phyloP scores from a whole-genome alignment of 176 grass and related monocot species.

The Bolboschoenus planiculmis region DNA sequence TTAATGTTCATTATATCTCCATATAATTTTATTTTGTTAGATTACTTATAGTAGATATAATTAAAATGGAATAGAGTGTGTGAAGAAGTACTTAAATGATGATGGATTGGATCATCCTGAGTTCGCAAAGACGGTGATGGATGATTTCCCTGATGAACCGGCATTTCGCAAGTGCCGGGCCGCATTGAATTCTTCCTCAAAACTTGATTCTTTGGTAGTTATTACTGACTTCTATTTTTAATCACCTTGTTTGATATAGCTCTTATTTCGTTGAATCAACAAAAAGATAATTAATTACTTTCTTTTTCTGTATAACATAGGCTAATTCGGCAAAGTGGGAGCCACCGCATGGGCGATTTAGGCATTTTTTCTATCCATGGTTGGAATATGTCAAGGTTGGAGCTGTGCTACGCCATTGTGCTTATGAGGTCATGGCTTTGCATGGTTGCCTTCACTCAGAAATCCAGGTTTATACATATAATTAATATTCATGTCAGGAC shows the following conservation, averaged over 20 bases:
- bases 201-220: slow-evolving; percentile 62
- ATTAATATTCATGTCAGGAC: neutral
- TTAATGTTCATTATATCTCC: neutral
- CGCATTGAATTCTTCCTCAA: slow-evolving; percentile 60
- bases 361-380: slow-evolving; percentile 67
- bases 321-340: slow-evolving; percentile 85
- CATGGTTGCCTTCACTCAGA: slow-evolving; percentile 74
- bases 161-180: slow-evolving; percentile 56
- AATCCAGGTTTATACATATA: slow-evolving; percentile 55
- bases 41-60: neutral
- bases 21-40: slow-evolving; percentile 13
- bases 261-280: neutral
- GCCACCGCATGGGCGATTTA: slow-evolving; percentile 73
- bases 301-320: slow-evolving; percentile 16
- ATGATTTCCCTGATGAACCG: slow-evolving; percentile 62
- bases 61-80: slow-evolving; percentile 47
- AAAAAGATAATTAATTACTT: neutral
- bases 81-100: slow-evolving; percentile 73
- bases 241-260: neutral
- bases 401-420: slow-evolving; percentile 53
- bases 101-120: slow-evolving; percentile 58
- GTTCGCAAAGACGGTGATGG: slow-evolving; percentile 58
- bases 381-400: slow-evolving; percentile 55
- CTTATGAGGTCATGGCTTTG: slow-evolving; percentile 78
- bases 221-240: slow-evolving; percentile 1